Base-by-base conservation (phyloP, 2,329 filamentous ascomycete species). In the Teratosphaeria destructans region DNA sequence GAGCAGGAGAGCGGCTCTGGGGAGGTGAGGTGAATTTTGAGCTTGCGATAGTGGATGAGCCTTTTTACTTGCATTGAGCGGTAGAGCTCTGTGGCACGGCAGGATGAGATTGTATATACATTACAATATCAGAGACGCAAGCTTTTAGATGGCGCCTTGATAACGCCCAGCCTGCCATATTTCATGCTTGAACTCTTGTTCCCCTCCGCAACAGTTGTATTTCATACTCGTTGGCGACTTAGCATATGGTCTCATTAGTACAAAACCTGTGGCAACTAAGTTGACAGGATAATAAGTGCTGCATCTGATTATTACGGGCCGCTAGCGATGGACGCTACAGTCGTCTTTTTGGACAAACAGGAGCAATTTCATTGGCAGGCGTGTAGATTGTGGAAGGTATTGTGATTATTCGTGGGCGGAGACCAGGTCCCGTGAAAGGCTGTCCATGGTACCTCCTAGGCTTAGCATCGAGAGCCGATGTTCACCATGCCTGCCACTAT, bases 1-100 rank as follows among this genome's bases (percentile, higher is more conserved):
- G 55, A 74, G 78, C 64, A 76, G 82, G 74, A 73, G 43, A 19
- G 43, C 43, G 6, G 43, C 43, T 49, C 11, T 49, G n/a, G 43
- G 43, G 16, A 19, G 16, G n/a, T 49, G 43, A 49, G 16, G 16
- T 8, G 43, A 1, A 2, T 49, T 6, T 2, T 26, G 43, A 19
- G 5, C 5, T 49, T n/a, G 37, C 5, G 16, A n/a, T n/a, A 16
- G 43, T 10, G n/a, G 5, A 6, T 23, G 16, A 49, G 43, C 43
- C 16, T 10, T 19, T 8, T 32, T 32, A 7, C 2, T 5, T 32
- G 29, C 29, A 32, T 32, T 32, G 29, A 32, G 7, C 29, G 29
- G 3, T 49, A 49, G 43, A n/a, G 14, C 43, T 10, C 23, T n/a
- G 23, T 16, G 8, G 5, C n/a, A n/a, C n/a, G 23, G 8, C 43